A percentile compares a stretch with the other conserved stretches of the same genome.
These are phyloP conservation scores for Vitis cinerea DNA, from an alignment of 164 flowering plant genomes.

Conservation along the genomic window DNA sequence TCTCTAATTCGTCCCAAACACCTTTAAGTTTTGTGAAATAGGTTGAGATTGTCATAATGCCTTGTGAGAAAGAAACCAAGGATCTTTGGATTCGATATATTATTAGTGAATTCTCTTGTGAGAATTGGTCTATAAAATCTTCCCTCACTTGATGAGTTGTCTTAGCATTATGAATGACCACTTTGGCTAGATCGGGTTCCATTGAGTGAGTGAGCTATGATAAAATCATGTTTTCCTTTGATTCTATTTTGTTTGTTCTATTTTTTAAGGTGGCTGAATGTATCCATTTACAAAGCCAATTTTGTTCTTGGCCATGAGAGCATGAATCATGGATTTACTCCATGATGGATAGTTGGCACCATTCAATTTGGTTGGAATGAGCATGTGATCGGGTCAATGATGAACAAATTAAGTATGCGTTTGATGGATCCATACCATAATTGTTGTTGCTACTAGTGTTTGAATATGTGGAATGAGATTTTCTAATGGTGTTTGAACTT, in stretches of 20 bases:
- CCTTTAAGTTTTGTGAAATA: background rate
- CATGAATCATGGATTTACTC: no score
- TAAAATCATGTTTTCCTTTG: background rate
- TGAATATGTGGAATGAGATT: no score
- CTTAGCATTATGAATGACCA: constrained; percentile 4
- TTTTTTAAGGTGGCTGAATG: constrained; percentile 2
- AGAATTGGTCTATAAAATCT: background rate
- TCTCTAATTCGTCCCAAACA: background rate
- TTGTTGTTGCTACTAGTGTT: background rate
- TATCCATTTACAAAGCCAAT: background rate
- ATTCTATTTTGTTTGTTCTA: background rate
- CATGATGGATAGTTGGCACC: no score
- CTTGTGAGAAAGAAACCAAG: background rate
- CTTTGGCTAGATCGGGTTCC: constrained; percentile 2
- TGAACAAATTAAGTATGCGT: no score
- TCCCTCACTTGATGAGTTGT: constrained; percentile 1
- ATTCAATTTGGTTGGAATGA: no score
- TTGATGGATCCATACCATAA: no score
- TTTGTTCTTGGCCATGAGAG: background rate
- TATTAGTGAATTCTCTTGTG: background rate
- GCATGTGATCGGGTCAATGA: no score
- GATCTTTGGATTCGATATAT: background rate
- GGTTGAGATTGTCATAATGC: background rate
- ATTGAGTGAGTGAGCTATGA: constrained; percentile 6
- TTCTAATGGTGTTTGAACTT: no score